These are phyloP conservation scores for Microdochium trichocladiopsis DNA, from an alignment of 2,329 filamentous ascomycete species.

Conservation along the genomic window DNA sequence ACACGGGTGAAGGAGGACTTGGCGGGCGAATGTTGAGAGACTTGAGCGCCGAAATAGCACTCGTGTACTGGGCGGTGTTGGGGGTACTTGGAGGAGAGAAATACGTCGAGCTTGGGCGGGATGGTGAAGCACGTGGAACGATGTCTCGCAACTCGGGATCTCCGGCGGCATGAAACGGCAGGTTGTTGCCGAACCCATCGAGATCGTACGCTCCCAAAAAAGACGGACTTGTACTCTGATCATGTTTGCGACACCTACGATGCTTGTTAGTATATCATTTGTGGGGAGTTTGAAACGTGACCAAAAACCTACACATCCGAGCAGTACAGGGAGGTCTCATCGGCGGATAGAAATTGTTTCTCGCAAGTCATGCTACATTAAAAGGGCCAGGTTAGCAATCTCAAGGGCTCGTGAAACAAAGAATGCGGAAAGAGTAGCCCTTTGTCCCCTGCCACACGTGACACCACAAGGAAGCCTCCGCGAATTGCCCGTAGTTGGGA, in stretches of 20 bases:
- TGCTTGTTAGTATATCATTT: constrained; percentile 6
- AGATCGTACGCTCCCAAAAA: constrained; percentile 17
- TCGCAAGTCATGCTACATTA: constrained; percentile 55
- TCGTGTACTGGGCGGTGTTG: constrained; percentile 36
- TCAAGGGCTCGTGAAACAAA: constrained; percentile 5
- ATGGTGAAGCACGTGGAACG: constrained; percentile 56
- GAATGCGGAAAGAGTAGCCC: constrained; percentile 23
- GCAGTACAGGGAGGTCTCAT: constrained; percentile 54
- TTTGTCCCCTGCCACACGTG: not conserved
- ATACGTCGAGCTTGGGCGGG: constrained; percentile 48
- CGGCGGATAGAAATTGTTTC: constrained; percentile 55
- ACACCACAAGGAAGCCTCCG: not conserved
- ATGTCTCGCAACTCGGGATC: constrained; percentile 52
- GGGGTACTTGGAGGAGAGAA: constrained; percentile 47
- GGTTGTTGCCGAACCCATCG: constrained; percentile 25
- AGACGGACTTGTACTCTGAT: constrained; percentile 32
- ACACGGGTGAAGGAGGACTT: constrained; percentile 47
- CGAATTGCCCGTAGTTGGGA: not conserved
- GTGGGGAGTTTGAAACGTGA: not conserved
- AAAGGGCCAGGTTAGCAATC: constrained; percentile 17
- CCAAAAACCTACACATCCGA: constrained; percentile 48
- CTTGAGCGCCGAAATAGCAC: constrained; percentile 47
- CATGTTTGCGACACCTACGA: constrained; percentile 45
- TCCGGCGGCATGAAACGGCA: constrained; percentile 36
- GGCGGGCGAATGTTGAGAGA: constrained; percentile 46